Conservation (phyloP, 768 basidiomycete genomes). For the Lactarius deliciosus region DNA sequence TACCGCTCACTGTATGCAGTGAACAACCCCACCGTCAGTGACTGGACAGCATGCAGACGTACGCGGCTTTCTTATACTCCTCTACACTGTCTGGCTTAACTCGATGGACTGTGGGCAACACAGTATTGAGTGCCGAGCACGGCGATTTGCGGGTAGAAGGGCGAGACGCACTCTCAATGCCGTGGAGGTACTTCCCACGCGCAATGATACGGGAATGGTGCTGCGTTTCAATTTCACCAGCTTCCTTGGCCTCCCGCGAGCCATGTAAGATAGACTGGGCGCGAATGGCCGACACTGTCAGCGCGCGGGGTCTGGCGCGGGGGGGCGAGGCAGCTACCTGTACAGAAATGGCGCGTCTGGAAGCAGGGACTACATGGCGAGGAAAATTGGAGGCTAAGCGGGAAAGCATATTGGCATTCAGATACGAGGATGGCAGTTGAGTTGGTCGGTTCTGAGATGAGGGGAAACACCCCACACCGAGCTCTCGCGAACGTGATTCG, state of each 20-base stretch:
- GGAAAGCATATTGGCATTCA: constrained; percentile 30
- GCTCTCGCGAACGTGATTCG: neutral
- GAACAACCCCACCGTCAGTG: constrained; percentile 13
- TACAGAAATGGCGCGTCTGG: constrained; percentile 35
- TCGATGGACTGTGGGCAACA: constrained; percentile 61
- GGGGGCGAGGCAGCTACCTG: constrained; percentile 34
- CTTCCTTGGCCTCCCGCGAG: constrained; percentile 84
- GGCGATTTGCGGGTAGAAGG: neutral
- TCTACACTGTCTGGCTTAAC: constrained; percentile 80
- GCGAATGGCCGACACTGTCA: constrained; percentile 31
- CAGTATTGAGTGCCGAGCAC: constrained; percentile 13
- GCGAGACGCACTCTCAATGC: constrained; percentile 69
- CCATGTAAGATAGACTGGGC: constrained; percentile 85
- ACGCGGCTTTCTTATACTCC: constrained; percentile 90
- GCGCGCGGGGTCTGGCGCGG: constrained; percentile 27
- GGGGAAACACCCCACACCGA: neutral
- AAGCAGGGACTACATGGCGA: constrained; percentile 24
- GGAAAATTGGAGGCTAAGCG: constrained; percentile 30
- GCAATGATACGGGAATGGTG: constrained; percentile 90
- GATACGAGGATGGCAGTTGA: neutral
- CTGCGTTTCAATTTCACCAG: constrained; percentile 69
- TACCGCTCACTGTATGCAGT: constrained; percentile 64
- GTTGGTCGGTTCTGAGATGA: neutral
- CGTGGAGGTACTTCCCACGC: constrained; percentile 91
- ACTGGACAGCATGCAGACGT: constrained; percentile 35